Evolutionary conservation across 1,139 yeast genomes (phyloP).

Genomic region (Pichia sp.): DNA sequence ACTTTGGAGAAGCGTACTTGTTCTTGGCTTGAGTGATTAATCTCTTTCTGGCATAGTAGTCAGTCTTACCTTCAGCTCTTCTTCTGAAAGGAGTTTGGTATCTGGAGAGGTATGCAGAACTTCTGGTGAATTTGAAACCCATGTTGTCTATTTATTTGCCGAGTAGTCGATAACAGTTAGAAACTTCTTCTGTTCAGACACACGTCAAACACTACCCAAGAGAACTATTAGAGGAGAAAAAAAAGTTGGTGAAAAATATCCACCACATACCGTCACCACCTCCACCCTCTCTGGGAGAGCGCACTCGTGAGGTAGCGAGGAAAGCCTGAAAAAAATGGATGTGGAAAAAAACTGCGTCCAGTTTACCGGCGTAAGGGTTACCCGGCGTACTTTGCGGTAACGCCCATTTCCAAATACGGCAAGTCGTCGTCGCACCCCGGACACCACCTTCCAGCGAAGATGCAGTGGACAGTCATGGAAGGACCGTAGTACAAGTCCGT

Average conservation of each 20-base stretch:
- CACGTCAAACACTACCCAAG: not conserved
- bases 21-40: conserved; percentile 99
- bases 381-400: conserved; percentile 22
- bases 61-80: conserved; percentile 99
- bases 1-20: conserved; percentile 98
- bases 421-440: conserved; percentile 18
- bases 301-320: not conserved
- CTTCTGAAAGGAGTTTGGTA: conserved; percentile 99
- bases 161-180: not conserved
- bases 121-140: conserved; percentile 60
- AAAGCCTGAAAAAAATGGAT: not conserved
- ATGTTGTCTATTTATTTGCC: conserved; percentile 36
- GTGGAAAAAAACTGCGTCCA: conserved; percentile 2
- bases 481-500: conserved; percentile 75
- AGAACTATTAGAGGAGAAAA: not conserved
- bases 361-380: not conserved
- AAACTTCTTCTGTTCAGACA: not conserved
- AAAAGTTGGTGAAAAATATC: not conserved
- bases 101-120: conserved; percentile 96
- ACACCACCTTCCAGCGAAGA: conserved; percentile 56
- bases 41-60: conserved; percentile 99
- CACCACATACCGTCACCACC: not conserved
- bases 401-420: conserved; percentile 29
- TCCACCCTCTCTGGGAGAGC: not conserved
- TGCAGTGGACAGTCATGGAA: conserved; percentile 83